Evolutionary conservation across 2,329 filamentous ascomycete species (phyloP).

Genomic region (Orbilia blumenaviensis): DNA sequence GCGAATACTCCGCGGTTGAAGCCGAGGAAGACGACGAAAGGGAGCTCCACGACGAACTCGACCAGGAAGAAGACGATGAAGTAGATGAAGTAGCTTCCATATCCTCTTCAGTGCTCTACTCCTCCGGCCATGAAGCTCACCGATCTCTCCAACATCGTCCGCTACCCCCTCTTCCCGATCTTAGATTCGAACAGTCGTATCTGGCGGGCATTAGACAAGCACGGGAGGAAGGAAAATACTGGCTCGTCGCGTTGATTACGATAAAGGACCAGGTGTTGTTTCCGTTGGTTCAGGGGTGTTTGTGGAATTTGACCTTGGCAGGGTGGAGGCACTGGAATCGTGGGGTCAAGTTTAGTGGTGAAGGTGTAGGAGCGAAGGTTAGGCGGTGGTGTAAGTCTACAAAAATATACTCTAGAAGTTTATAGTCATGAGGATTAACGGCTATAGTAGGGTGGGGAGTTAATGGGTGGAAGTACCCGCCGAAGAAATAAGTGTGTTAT

Average conservation of each 20-base stretch:
- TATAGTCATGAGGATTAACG: neutral
- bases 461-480: constrained; percentile 42
- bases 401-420: neutral
- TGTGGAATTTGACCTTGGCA: constrained; percentile 85
- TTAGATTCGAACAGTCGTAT: constrained; percentile 98
- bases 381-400: constrained; percentile 77
- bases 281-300: constrained; percentile 83
- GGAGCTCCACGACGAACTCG: constrained; percentile 21
- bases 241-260: constrained; percentile 83
- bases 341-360: constrained; percentile 78
- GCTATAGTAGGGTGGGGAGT: constrained; percentile 41
- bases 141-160: constrained; percentile 66
- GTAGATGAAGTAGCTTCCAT: constrained; percentile 73
- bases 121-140: constrained; percentile 59
- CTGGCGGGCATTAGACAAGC: constrained; percentile 77
- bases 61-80: constrained; percentile 62
- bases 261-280: constrained; percentile 87
- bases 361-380: constrained; percentile 77
- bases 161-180: constrained; percentile 79
- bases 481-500: neutral
- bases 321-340: constrained; percentile 94
- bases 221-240: constrained; percentile 76
- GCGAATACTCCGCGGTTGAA: constrained; percentile 32
- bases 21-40: constrained; percentile 24
- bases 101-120: constrained; percentile 71